phyloP scores from a whole-genome alignment of 179 eudicot genomes.

The Silene noctiflora region DNA sequence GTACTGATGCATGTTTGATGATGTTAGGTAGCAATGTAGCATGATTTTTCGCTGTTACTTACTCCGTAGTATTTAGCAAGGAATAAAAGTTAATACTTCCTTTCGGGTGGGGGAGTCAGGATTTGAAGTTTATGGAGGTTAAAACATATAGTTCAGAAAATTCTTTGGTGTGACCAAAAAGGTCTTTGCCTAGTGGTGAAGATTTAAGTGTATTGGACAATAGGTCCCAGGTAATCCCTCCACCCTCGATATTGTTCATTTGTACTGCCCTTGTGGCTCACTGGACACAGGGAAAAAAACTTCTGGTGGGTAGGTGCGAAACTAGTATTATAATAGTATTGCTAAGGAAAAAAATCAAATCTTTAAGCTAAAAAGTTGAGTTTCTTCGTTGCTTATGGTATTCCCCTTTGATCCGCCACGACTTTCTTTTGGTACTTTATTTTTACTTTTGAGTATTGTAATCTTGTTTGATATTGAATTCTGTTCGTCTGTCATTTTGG shows the following conservation, averaged over 20 bases:
- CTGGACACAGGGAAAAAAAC: too few species aligned
- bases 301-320: neutral
- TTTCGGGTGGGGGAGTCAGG: neutral
- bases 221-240: too few species aligned
- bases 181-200: too few species aligned
- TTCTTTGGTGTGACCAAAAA: neutral
- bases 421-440: neutral
- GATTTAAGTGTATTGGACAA: too few species aligned
- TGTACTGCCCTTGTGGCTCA: too few species aligned
- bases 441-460: neutral
- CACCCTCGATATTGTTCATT: too few species aligned
- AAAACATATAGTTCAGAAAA: neutral
- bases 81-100: neutral
- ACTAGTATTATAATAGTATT: neutral
- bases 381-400: neutral
- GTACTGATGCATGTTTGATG: neutral
- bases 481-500: constrained; percentile 18
- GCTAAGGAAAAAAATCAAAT: too few species aligned
- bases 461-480: constrained; percentile 1
- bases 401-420: neutral
- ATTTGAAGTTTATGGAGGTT: neutral
- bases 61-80: neutral
- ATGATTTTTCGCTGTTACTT: neutral
- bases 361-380: neutral
- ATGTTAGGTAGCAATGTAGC: constrained; percentile 7